Percentiles rank a stretch among this genome's conserved stretches.
These are phyloP conservation scores for Linderina pennispora DNA, from an alignment of 192 early-diverging fungal genomes.

Conservation along the genomic window DNA sequence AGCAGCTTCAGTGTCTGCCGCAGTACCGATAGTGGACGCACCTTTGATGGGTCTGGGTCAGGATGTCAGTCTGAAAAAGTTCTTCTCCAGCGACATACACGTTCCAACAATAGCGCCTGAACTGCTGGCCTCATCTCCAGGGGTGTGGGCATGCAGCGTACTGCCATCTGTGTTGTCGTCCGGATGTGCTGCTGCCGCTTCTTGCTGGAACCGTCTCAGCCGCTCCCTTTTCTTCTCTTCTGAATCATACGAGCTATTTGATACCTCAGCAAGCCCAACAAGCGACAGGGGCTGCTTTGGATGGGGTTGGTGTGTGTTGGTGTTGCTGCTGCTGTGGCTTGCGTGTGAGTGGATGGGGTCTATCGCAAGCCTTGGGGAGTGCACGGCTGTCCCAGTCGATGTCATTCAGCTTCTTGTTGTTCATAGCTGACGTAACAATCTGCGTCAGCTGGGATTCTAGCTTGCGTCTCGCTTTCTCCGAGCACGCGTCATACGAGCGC, in stretches of 20 bases:
- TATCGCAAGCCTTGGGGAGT: constrained; percentile 42
- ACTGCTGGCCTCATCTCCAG: no score
- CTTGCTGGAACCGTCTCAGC: constrained; percentile 32
- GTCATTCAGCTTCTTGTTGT: constrained; percentile 34
- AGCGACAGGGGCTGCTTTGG: constrained; percentile 20
- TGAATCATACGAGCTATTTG: constrained; percentile 24
- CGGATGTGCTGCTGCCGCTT: constrained; percentile 24
- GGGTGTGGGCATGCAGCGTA: no score
- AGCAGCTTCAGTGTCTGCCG: constrained; percentile 72
- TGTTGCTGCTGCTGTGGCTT: no score
- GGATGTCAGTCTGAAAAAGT: constrained; percentile 87
- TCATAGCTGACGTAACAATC: constrained; percentile 31
- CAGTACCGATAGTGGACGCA: constrained; percentile 80
- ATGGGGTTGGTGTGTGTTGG: no score
- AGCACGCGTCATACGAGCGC: constrained; percentile 40
- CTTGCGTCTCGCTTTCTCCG: background rate
- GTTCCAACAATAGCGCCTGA: constrained; percentile 88
- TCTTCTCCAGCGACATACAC: constrained; percentile 78
- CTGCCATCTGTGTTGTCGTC: no score
- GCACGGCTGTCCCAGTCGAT: constrained; percentile 33
- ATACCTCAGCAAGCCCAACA: constrained; percentile 3
- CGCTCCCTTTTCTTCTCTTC: constrained; percentile 37
- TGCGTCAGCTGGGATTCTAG: constrained; percentile 43
- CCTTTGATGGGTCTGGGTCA: constrained; percentile 89
- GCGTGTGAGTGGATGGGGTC: no score